Conservation (phyloP, 768 basidiomycete species). For the Mycena chlorophos region DNA sequence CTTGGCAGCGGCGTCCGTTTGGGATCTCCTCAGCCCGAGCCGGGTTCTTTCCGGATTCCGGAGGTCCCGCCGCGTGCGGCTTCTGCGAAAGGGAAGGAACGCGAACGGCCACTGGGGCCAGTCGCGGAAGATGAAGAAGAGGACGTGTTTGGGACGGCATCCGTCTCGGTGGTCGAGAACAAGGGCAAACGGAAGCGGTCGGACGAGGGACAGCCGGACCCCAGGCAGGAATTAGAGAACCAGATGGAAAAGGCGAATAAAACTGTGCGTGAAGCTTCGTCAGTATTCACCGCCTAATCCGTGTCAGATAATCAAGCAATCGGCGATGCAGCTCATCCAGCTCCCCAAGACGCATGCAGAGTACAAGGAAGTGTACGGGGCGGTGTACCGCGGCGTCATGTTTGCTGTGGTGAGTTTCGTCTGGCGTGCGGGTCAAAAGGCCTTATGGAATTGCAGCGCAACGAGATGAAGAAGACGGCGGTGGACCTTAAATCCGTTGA, state of each 20-base stretch:
- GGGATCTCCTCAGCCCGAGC: constrained; percentile 9
- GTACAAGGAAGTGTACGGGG: constrained; percentile 50
- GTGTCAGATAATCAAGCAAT: constrained; percentile 46
- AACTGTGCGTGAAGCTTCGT: constrained; percentile 41
- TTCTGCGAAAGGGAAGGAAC: constrained; percentile 13
- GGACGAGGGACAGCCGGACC: not conserved
- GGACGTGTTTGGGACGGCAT: constrained; percentile 32
- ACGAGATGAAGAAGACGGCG: constrained; percentile 38
- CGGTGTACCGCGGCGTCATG: constrained; percentile 47
- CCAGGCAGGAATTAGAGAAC: constrained; percentile 5
- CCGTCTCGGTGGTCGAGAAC: constrained; percentile 21
- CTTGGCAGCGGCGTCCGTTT: constrained; percentile 41
- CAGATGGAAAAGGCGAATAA: constrained; percentile 26
- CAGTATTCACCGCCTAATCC: not conserved
- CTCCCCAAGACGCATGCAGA: constrained; percentile 47
- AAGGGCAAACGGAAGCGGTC: constrained; percentile 31
- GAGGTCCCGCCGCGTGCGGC: constrained; percentile 8
- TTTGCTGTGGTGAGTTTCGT: constrained; percentile 48
- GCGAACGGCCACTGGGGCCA: not conserved
- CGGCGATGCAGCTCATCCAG: constrained; percentile 43
- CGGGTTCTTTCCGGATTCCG: constrained; percentile 11
- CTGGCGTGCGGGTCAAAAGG: not conserved
- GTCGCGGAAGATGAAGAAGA: constrained; percentile 24
- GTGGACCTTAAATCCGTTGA: constrained; percentile 39
- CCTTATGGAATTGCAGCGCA: constrained; percentile 34